Evolutionary conservation across 2,329 filamentous ascomycete species (phyloP).

Genomic region (Metarhizium guizhouense): DNA sequence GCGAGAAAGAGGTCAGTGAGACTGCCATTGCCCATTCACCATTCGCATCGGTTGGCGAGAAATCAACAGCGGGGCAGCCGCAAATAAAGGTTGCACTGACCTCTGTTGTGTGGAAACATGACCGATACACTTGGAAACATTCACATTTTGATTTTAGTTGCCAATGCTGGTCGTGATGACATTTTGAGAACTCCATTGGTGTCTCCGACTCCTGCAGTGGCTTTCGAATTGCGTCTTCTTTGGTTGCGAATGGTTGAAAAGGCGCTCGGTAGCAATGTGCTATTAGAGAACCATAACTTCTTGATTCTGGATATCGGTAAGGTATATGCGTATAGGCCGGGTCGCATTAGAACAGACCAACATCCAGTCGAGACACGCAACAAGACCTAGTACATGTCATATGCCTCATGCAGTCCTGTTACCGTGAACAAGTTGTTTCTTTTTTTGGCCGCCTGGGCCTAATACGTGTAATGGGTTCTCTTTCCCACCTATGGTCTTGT

Average conservation of each 20-base stretch:
- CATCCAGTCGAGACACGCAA: background rate
- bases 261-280: too few species aligned
- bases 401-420: background rate
- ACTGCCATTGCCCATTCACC: background rate
- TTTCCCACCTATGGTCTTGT: background rate
- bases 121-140: background rate
- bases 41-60: conserved; percentile 3
- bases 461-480: too few species aligned
- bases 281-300: background rate
- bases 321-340: background rate
- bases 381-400: background rate
- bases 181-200: too few species aligned
- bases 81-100: conserved; percentile 5
- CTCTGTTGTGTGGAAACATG: background rate
- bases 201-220: too few species aligned
- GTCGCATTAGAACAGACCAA: background rate
- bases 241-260: too few species aligned
- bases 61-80: conserved; percentile 1
- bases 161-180: background rate
- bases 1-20: background rate
- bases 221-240: too few species aligned
- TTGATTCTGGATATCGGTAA: background rate
- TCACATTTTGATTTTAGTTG: background rate
- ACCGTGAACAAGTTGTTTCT: background rate
- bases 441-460: background rate